A percentile compares a stretch with the other conserved stretches of the same genome.
Conservation (phyloP, 305 asterid species). For the Fraxinus sp. region DNA sequence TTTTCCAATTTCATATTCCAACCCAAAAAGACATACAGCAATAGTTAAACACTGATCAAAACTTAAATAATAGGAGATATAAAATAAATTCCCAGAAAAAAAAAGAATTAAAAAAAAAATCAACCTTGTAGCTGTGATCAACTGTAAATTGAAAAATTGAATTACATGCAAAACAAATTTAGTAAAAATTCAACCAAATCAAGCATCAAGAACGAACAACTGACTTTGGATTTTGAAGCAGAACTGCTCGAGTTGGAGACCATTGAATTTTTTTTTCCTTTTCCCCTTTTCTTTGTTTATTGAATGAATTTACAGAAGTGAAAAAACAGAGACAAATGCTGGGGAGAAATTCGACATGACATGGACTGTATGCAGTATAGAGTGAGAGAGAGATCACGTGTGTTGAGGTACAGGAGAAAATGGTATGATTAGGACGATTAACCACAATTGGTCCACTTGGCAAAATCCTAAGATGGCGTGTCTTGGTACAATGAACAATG, state of each 20-base stretch:
- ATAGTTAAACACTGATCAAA: neutral
- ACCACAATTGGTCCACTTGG: neutral
- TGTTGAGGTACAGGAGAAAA: neutral
- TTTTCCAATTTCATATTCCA: neutral
- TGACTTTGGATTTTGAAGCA: neutral
- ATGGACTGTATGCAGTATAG: neutral
- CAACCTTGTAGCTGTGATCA: neutral
- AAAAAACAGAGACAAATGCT: neutral
- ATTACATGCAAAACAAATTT: neutral
- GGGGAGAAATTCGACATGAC: neutral
- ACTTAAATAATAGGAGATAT: neutral
- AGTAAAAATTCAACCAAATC: neutral
- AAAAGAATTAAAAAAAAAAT: neutral
- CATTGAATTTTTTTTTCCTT: neutral
- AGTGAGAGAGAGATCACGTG: neutral
- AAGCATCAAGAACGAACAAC: neutral
- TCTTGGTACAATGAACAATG: neutral
- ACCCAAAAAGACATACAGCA: neutral
- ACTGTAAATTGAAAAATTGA: neutral
- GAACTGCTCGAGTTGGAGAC: neutral
- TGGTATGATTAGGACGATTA: neutral
- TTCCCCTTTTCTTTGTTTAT: neutral
- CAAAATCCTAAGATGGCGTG: neutral
- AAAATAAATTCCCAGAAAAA: neutral
- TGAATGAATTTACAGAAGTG: neutral